Evolutionary conservation across 2,329 filamentous ascomycete genomes (phyloP).

Genomic region (Purpureocillium takamizusanense): DNA sequence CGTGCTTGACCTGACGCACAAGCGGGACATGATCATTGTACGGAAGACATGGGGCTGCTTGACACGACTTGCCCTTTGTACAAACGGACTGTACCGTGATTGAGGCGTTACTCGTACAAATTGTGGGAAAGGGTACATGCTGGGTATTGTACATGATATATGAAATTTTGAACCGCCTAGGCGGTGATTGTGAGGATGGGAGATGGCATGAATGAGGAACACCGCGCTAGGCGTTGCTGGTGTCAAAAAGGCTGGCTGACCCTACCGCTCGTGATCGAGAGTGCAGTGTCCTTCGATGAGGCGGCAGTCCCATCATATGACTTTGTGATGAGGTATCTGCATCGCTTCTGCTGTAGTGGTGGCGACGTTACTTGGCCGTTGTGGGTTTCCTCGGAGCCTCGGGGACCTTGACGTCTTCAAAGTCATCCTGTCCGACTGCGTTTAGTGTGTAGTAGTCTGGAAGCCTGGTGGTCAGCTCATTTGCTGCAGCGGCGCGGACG

Average conservation of each 20-base stretch:
- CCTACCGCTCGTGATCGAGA: not conserved
- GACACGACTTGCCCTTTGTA: not conserved
- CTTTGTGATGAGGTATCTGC: too few species aligned
- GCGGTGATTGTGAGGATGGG: too few species aligned
- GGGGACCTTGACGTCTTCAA: conserved; percentile 89
- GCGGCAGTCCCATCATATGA: not conserved
- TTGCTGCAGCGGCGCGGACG: not conserved
- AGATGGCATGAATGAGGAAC: too few species aligned
- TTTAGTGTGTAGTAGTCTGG: conserved; percentile 57
- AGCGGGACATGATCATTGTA: too few species aligned
- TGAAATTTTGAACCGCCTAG: too few species aligned
- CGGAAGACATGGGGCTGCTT: too few species aligned
- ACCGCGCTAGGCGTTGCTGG: too few species aligned
- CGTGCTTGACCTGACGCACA: too few species aligned
- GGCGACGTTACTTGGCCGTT: conserved; percentile 19
- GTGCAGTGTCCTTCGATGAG: not conserved
- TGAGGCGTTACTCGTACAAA: not conserved
- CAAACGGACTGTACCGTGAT: not conserved
- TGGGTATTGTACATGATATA: not conserved
- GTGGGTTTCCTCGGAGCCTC: conserved; percentile 52
- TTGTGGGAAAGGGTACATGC: not conserved
- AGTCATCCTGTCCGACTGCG: conserved; percentile 91
- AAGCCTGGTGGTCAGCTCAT: conserved; percentile 8
- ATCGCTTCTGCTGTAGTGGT: not conserved
- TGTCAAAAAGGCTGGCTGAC: not conserved